Evolutionary conservation across 1,284 basidiomycete species (phyloP).

Genomic region (Trametes polyzona): DNA sequence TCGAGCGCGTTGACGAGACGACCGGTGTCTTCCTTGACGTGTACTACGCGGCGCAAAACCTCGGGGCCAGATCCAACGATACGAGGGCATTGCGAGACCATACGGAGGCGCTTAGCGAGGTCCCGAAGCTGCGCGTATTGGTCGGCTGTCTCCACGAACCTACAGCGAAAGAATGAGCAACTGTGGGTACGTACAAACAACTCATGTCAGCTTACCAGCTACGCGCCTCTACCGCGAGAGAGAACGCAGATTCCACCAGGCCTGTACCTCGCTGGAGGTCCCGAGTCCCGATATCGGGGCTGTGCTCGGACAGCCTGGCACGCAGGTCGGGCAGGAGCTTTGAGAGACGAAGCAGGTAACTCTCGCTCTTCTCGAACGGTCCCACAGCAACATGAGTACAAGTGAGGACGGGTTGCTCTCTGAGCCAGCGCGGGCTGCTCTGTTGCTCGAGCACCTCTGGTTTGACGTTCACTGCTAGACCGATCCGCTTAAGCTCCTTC

Average conservation of each 20-base stretch:
- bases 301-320: constrained; percentile 69
- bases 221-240: constrained; percentile 57
- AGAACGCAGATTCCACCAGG: constrained; percentile 81
- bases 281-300: constrained; percentile 81
- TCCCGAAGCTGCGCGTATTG: constrained; percentile 14
- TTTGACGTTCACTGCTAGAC: constrained; percentile 76
- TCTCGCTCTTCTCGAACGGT: constrained; percentile 50
- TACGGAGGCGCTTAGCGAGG: constrained; percentile 25
- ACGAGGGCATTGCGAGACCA: constrained; percentile 15
- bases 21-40: constrained; percentile 40
- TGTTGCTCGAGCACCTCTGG: constrained; percentile 73
- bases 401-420: constrained; percentile 56
- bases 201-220: constrained; percentile 42
- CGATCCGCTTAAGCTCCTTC: constrained; percentile 85
- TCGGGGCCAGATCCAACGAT: constrained; percentile 33
- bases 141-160: constrained; percentile 21
- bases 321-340: constrained; percentile 75
- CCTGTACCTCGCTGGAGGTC: constrained; percentile 84
- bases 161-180: constrained; percentile 13
- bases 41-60: constrained; percentile 34
- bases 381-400: constrained; percentile 17
- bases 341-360: constrained; percentile 76
- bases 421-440: constrained; percentile 65
- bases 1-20: constrained; percentile 43
- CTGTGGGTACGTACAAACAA: neutral